A percentile compares a stretch with the other conserved stretches of the same genome.
phyloP scores from a whole-genome alignment of 805 yeast species.

The Hyphopichia homilentoma region DNA sequence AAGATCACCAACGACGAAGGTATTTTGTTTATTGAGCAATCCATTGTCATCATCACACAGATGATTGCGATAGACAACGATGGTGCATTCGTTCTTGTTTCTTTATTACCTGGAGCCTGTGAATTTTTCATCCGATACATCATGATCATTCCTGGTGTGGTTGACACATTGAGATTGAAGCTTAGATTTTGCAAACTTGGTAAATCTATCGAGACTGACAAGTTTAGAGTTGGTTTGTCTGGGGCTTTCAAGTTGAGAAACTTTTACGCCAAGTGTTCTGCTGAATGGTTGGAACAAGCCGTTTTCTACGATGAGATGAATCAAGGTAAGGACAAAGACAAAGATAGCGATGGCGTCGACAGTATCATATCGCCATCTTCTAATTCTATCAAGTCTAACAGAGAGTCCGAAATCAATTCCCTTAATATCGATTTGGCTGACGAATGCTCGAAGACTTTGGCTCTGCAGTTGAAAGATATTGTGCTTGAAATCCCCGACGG shows the following conservation, averaged over 20 bases:
- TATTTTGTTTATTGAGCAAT: slow-evolving; percentile 45
- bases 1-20: slow-evolving; percentile 23
- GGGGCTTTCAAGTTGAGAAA: slow-evolving; percentile 51
- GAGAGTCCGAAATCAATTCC: slow-evolving; percentile 41
- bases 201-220: slow-evolving; percentile 30
- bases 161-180: slow-evolving; percentile 34
- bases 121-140: slow-evolving; percentile 25
- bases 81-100: slow-evolving; percentile 31
- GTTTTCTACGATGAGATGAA: slow-evolving; percentile 33
- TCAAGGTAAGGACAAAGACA: slow-evolving; percentile 3
- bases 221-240: slow-evolving; percentile 27
- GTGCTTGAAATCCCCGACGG: slow-evolving; percentile 60
- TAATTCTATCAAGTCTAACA: slow-evolving; percentile 12
- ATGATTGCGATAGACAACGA: slow-evolving; percentile 31
- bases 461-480: slow-evolving; percentile 51
- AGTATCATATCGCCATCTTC: slow-evolving; percentile 3
- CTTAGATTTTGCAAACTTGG: slow-evolving; percentile 41
- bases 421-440: slow-evolving; percentile 57
- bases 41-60: slow-evolving; percentile 42
- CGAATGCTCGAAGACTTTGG: slow-evolving; percentile 59
- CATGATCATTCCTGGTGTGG: slow-evolving; percentile 20
- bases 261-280: slow-evolving; percentile 40
- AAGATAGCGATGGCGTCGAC: background rate
- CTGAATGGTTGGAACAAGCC: slow-evolving; percentile 55
- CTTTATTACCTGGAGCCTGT: slow-evolving; percentile 28